Conservation (phyloP, 768 basidiomycete species). For the Antrodiella citrinella region DNA sequence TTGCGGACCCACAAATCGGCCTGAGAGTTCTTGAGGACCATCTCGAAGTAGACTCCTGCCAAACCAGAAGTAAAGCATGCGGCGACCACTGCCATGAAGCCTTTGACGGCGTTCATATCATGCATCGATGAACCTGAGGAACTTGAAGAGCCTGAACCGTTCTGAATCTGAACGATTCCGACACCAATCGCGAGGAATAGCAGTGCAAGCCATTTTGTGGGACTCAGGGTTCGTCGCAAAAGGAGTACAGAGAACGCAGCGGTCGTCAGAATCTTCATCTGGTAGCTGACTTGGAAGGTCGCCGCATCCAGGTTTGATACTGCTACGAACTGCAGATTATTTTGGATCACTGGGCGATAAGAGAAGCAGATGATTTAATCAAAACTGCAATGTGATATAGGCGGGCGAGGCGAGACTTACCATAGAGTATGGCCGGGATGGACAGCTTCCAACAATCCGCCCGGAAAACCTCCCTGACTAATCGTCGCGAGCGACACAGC, state of each 20-base stretch:
- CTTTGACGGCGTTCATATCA: slow-evolving; percentile 74
- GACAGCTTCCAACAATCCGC: slow-evolving; percentile 95
- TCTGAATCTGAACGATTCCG: slow-evolving; percentile 60
- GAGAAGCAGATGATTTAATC: slow-evolving; percentile 9
- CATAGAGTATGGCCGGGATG: slow-evolving; percentile 90
- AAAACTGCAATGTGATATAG: not conserved
- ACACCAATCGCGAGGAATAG: slow-evolving; percentile 83
- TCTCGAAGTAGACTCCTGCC: slow-evolving; percentile 97
- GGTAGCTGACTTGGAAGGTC: slow-evolving; percentile 94
- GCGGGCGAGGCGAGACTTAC: slow-evolving; percentile 10
- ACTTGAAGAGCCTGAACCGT: slow-evolving; percentile 7
- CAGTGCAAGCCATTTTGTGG: slow-evolving; percentile 78
- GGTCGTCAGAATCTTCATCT: slow-evolving; percentile 96
- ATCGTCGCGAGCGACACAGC: slow-evolving; percentile 42
- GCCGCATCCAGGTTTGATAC: slow-evolving; percentile 91
- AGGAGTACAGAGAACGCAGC: slow-evolving; percentile 82
- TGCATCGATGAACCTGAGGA: slow-evolving; percentile 20
- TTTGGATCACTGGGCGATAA: slow-evolving; percentile 81
- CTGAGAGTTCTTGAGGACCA: slow-evolving; percentile 87
- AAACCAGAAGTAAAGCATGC: slow-evolving; percentile 95
- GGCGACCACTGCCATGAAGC: slow-evolving; percentile 81
- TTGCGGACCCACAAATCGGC: slow-evolving; percentile 95
- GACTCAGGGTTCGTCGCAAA: slow-evolving; percentile 65
- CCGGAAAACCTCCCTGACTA: slow-evolving; percentile 72
- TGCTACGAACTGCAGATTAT: slow-evolving; percentile 92